Evolutionary conservation across 352 stramenopile species (phyloP).

Genomic region (Globisporangium canariense): DNA sequence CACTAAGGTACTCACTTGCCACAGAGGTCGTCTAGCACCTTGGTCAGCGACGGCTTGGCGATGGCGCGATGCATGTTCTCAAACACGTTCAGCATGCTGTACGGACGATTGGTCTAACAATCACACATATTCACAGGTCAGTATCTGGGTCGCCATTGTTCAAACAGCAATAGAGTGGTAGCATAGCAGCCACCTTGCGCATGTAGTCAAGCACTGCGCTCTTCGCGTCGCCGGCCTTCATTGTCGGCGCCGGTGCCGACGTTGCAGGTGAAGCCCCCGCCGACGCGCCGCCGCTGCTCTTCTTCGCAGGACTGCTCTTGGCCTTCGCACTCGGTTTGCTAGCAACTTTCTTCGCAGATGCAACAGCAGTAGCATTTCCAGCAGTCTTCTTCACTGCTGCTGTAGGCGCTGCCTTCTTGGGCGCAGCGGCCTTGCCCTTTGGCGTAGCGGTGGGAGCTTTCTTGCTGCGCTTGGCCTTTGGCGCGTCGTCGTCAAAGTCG

Average conservation of each 20-base stretch:
- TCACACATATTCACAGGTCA: conserved; percentile 14
- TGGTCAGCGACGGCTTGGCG: conserved; percentile 69
- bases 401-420: conserved; percentile 21
- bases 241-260: conserved; percentile 13
- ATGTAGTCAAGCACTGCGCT: conserved; percentile 68
- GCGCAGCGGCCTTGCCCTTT: conserved; percentile 13
- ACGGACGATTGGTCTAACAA: conserved; percentile 68
- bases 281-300: neutral
- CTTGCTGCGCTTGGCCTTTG: conserved; percentile 24
- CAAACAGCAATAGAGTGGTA: neutral
- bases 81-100: conserved; percentile 84
- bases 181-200: conserved; percentile 42
- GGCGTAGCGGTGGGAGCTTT: conserved; percentile 8
- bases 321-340: conserved; percentile 21
- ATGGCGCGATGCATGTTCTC: conserved; percentile 79
- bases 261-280: conserved; percentile 1
- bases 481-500: conserved; percentile 40
- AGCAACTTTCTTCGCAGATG: conserved; percentile 8
- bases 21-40: conserved; percentile 68
- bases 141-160: neutral
- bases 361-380: neutral
- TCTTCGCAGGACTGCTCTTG: conserved; percentile 23
- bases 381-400: conserved; percentile 14
- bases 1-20: conserved; percentile 34
- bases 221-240: conserved; percentile 46